Conservation (phyloP, 352 stramenopile genomes). For the Blastocystis sp. region DNA sequence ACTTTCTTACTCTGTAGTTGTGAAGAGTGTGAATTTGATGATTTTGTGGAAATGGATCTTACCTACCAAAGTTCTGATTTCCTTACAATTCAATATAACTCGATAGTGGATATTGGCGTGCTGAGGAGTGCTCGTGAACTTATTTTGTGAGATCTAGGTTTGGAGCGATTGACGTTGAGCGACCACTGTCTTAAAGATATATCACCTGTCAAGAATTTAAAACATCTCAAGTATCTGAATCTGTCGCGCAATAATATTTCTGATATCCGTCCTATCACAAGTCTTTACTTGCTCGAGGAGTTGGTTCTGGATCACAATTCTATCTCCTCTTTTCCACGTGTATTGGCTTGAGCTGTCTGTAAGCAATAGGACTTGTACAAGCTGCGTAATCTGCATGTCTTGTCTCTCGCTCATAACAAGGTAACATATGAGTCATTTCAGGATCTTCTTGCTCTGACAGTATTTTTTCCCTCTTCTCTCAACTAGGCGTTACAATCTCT, state of each 20-base stretch:
- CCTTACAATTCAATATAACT: background rate
- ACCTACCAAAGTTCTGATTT: background rate
- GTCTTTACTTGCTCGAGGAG: background rate
- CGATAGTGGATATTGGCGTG: background rate
- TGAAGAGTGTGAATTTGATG: conserved; percentile 25
- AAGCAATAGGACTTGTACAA: conserved; percentile 48
- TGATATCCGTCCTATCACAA: conserved; percentile 10
- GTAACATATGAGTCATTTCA: conserved; percentile 40
- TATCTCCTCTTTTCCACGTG: conserved; percentile 10
- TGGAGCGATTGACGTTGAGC: conserved; percentile 35
- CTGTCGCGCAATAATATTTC: conserved; percentile 2
- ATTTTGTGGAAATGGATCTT: conserved; percentile 23
- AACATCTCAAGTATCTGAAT: conserved; percentile 43
- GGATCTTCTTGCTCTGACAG: conserved; percentile 24
- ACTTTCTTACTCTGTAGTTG: background rate
- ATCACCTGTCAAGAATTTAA: background rate
- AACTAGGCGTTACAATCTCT: conserved; percentile 5
- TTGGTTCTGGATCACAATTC: conserved; percentile 13
- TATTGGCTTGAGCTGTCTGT: background rate
- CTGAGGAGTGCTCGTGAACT: background rate
- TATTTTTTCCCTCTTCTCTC: background rate
- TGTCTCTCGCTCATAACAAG: conserved; percentile 18
- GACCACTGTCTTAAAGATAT: background rate
- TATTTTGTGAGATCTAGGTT: background rate
- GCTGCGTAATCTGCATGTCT: conserved; percentile 1